Evolutionary conservation across 2,329 filamentous ascomycete genomes (phyloP), one percentile per base, ranked within the genome.

Genomic region (Hymenoscyphus repandus): DNA sequence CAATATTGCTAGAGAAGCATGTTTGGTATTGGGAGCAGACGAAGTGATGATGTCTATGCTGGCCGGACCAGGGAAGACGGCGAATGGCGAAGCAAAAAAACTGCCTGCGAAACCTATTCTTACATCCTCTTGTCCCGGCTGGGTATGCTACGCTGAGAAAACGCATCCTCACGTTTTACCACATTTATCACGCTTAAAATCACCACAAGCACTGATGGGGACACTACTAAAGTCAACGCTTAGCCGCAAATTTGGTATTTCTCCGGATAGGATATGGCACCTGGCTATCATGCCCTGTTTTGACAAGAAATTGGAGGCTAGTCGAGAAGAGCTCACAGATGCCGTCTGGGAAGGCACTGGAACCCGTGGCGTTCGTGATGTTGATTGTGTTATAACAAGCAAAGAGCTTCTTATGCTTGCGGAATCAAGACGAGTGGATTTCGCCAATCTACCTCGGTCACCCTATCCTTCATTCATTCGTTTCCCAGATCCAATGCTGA

Each of bases 101-200:
- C 51, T 57, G 41, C 58, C 67, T 4, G 57, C 64, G 18, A 73
- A 74, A 54, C 88, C 89, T 0, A 82, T 92, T 30, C 77, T 99
- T 39, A 90, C 91, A 7, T 91, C 91, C 3, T 90, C 90, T 17
- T 99, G 93, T 68, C 93, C 93, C 1, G 93, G 93, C 6, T 99
- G 95, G 91, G 92, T 99, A 50, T 99, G 93, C 71, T 99, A 99
- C 65, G 92, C 92, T 22, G 93, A 99, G 69, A 97, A 99, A 72
- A 97, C 92, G 49, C 93, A 99, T 64, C 90, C 93, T 1, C 86
- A 96, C 64, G 83, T 97, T 49, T 77, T 99, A 45, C 90, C 90
- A 27, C 90, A 99, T 68, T 76, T 99, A 48, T 96, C 91, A 51
- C 82, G 82, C 45, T 77, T 97, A 56, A 99, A 97, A 68, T 96